A percentile compares a stretch with the other conserved stretches of the same genome.
Conservation (phyloP, 345 rosid species). For the Fremontodendron californicum region DNA sequence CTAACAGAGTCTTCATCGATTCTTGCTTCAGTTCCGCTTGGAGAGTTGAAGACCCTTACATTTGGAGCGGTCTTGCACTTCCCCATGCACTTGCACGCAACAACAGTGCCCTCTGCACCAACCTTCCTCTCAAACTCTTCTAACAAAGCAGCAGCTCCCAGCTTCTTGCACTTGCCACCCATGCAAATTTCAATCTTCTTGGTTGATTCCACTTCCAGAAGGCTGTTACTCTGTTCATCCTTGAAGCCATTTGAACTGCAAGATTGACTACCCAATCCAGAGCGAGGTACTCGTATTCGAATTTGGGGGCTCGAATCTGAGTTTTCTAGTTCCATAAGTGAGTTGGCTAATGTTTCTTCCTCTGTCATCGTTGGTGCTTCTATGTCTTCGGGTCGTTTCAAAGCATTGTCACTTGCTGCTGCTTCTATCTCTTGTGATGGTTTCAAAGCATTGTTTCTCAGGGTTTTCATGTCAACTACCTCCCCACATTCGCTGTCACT, state of each 20-base stretch:
- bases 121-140: conserved; percentile 51
- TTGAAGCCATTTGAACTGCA: not conserved
- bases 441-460: conserved; percentile 24
- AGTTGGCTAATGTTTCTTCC: not conserved
- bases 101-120: conserved; percentile 44
- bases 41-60: conserved; percentile 36
- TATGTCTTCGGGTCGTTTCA: not conserved
- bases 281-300: not conserved
- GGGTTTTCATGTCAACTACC: conserved; percentile 44
- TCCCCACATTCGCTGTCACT: conserved; percentile 50
- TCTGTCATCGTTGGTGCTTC: not conserved
- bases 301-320: conserved; percentile 4
- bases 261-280: not conserved
- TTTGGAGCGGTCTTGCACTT: conserved; percentile 77
- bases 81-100: conserved; percentile 75
- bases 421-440: not conserved
- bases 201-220: not conserved
- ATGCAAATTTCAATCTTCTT: conserved; percentile 65
- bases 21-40: not conserved
- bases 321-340: not conserved
- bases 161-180: conserved; percentile 72
- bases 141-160: conserved; percentile 52
- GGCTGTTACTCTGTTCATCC: not conserved
- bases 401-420: not conserved
- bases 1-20: conserved; percentile 23